Evolutionary conservation across 176 grass and related monocot species (phyloP), one percentile per base, ranked within the genome.

Genomic region (Avena sativa): DNA sequence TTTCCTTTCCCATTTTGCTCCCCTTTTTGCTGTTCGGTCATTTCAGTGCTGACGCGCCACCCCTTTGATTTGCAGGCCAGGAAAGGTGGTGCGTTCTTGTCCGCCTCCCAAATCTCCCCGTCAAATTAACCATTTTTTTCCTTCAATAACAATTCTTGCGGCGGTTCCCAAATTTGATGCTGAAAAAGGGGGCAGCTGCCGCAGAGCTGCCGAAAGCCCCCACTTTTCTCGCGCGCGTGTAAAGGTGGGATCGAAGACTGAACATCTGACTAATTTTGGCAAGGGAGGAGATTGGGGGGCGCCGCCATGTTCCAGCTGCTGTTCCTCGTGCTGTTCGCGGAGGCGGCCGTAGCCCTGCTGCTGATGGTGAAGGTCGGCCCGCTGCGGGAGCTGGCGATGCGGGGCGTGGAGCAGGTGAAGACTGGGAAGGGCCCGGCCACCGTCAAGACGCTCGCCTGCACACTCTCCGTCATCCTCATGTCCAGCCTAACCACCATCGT

Each of bases 341-440:
- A 98, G 90, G 93, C 86, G 11, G 96, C 87, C 8, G 92, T 92
- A 70, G 96, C 93, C 68, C 79, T 98, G 77, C 87, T 96, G 58
- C 84, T 98, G 57, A 93, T 95, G 88, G 91, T 95, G 69, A 98
- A 98, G 90, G 70, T 98, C 32, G 96, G 96, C 7, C 96, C 96
- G 38, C 90, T 98, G 81, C 92, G 92, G 58, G 96, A 92, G 83
- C 80, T 88, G 50, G 92, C 90, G 36, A 98, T 98, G 93, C 94
- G 86, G 59, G 85, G 30, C 14, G 80, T 98, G 69, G 96, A 98
- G 77, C 92, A 93, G 78, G 61, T 91, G 69, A 98, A 96, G 81
- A 80, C 81, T 8, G 96, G 96, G 17, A 95, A 92, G 65, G 93
- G 96, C 23, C 96, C 90, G 4, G 96, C 93, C 32, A 92, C 93